Evolutionary conservation across 805 yeast species (phyloP).

Genomic region (Kazachstania viticola): DNA sequence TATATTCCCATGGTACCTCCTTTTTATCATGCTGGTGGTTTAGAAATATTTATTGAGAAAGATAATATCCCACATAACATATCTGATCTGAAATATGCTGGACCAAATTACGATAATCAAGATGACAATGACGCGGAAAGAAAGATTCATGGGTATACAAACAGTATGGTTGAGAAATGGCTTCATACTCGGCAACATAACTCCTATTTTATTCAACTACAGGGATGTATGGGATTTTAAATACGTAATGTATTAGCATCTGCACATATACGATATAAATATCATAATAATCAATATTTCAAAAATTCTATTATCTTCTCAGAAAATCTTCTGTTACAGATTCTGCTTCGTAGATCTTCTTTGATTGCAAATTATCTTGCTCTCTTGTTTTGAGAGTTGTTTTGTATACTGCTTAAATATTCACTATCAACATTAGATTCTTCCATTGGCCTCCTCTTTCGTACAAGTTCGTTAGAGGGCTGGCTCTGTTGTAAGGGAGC

Average conservation of each 20-base stretch:
- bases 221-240: conserved; percentile 24
- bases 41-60: conserved; percentile 36
- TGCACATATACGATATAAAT: too few species aligned
- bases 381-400: too few species aligned
- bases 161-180: conserved; percentile 8
- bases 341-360: too few species aligned
- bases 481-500: conserved; percentile 5
- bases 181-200: conserved; percentile 29
- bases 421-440: too few species aligned
- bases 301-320: too few species aligned
- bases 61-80: conserved; percentile 23
- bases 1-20: conserved; percentile 53
- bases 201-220: conserved; percentile 27
- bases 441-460: not conserved
- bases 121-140: too few species aligned
- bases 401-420: too few species aligned
- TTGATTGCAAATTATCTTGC: too few species aligned
- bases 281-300: too few species aligned
- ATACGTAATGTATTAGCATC: too few species aligned
- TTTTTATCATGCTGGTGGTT: conserved; percentile 38
- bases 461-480: not conserved
- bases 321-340: too few species aligned
- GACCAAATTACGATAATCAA: conserved; percentile 4
- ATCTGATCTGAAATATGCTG: conserved; percentile 19
- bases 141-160: not conserved